Base-by-base conservation (phyloP, 2,329 filamentous ascomycete species). In the Chaetomium globosum region DNA sequence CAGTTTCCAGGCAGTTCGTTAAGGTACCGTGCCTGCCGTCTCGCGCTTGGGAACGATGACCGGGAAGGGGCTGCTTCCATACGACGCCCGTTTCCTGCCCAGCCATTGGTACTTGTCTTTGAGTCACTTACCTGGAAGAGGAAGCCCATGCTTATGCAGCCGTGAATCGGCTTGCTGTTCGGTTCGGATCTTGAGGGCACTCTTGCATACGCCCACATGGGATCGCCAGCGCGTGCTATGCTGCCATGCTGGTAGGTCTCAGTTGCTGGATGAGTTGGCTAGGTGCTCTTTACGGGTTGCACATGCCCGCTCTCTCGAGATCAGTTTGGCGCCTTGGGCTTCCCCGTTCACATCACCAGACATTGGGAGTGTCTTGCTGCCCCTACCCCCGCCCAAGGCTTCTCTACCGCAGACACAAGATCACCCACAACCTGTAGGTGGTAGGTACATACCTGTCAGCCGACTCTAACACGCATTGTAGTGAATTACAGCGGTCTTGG, bases 241-340 rank as follows among this genome's bases (percentile, higher is more conserved):
- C 58, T 68, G 61, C 60, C 62, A 65, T 64, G 59, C 56, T 70
- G 67, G 67, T 66, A 67, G 58, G 65, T 66, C 59, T 69, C 66
- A 64, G n/a, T 36, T 33, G 6, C 49, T 61, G 23, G 62, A 28
- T 53, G 57, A 43, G 31, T 7, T 65, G 49, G 46, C 46, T n/a
- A n/a, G n/a, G n/a, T 51, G 36, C 46, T 60, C 43, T 56, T 26
- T 30, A 16, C 33, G 31, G 19, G 59, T 59, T 39, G 9, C 49
- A 49, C 54, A 43, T 58, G 46, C 36, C 36, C 51, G 56, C 31
- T 28, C 12, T 0, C 23, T 56, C 26, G 2, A 16, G 33, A 21
- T 31, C 49, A 52, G 10, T 52, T 52, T 13, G 4, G 26, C 10
- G 10, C 19, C 23, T 52, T 7, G 46, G 12, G 3, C 46, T 23